phyloP scores from a whole-genome alignment of 2,329 filamentous ascomycete genomes.

The Exophiala alcalophila region DNA sequence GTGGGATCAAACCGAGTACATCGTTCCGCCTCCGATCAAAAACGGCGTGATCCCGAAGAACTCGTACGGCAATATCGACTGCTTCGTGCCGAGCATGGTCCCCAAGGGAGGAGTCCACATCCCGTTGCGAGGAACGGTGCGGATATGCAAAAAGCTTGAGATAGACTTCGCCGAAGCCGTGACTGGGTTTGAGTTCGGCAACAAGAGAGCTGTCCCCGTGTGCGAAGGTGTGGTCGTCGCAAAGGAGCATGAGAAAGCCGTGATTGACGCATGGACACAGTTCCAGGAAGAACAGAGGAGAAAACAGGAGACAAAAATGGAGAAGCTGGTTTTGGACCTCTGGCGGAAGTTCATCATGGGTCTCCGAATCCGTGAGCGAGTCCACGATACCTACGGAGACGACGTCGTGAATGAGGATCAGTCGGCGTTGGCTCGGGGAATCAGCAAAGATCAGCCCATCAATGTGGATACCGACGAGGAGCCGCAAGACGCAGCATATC shows the following conservation, averaged over 20 bases:
- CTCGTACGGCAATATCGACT: constrained; percentile 91
- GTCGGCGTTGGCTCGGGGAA: constrained; percentile 4
- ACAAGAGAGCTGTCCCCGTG: constrained; percentile 88
- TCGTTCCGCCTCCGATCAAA: constrained; percentile 81
- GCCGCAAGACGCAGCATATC: constrained; percentile 16
- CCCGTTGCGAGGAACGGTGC: constrained; percentile 70
- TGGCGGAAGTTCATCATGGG: constrained; percentile 91
- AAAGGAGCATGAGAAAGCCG: constrained; percentile 68
- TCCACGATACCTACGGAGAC: constrained; percentile 72
- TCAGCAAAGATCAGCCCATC: constrained; percentile 24
- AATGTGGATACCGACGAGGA: constrained; percentile 30
- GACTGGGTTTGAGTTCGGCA: constrained; percentile 93
- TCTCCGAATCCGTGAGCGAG: constrained; percentile 73
- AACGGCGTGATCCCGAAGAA: constrained; percentile 91
- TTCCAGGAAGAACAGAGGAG: constrained; percentile 71
- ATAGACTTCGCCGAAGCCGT: constrained; percentile 94
- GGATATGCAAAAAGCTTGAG: constrained; percentile 76
- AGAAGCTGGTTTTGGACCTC: constrained; percentile 66
- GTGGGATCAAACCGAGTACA: constrained; percentile 86
- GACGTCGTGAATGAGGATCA: constrained; percentile 30
- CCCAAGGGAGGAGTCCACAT: constrained; percentile 81
- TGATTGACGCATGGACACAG: constrained; percentile 75
- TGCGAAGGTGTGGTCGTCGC: constrained; percentile 88
- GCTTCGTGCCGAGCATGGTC: constrained; percentile 92
- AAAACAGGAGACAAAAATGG: constrained; percentile 80